These are phyloP conservation scores for Maudiozyma pseudohumilis DNA, from an alignment of 805 yeast genomes.

Conservation along the genomic window DNA sequence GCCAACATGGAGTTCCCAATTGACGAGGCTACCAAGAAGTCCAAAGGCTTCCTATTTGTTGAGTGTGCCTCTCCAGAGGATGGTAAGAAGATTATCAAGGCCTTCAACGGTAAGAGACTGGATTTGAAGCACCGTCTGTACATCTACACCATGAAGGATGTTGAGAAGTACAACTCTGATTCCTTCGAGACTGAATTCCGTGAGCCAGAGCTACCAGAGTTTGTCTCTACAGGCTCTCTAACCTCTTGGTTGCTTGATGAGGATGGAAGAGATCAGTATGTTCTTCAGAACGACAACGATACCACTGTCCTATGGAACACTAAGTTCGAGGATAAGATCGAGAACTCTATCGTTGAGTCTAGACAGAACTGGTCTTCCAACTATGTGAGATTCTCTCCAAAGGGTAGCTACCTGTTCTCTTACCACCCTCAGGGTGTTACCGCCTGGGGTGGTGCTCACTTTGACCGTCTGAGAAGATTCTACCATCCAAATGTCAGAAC, in stretches of 20 bases:
- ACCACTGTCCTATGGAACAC: conserved; percentile 86
- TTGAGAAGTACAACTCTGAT: conserved; percentile 68
- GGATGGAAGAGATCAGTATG: conserved; percentile 82
- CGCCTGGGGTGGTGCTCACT: conserved; percentile 87
- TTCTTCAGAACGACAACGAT: conserved; percentile 65
- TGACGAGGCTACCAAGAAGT: conserved; percentile 53
- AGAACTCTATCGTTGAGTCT: conserved; percentile 70
- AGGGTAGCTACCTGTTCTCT: conserved; percentile 80
- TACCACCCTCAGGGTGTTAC: conserved; percentile 92
- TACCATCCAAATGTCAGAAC: conserved; percentile 84
- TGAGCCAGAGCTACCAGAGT: conserved; percentile 67
- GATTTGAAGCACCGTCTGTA: conserved; percentile 87
- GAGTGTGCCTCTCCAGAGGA: conserved; percentile 59
- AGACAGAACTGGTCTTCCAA: conserved; percentile 81
- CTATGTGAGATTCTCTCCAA: conserved; percentile 84
- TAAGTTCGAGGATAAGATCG: conserved; percentile 43
- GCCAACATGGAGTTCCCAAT: conserved; percentile 75
- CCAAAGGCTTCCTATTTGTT: conserved; percentile 80
- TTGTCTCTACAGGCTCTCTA: conserved; percentile 69
- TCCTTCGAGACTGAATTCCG: conserved; percentile 45
- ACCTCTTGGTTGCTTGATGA: conserved; percentile 87
- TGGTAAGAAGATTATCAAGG: conserved; percentile 72
- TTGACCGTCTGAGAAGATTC: conserved; percentile 64
- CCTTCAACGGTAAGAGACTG: conserved; percentile 78
- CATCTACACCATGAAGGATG: conserved; percentile 73